Evolutionary conservation across 2,329 filamentous ascomycete species (phyloP).

Genomic region (Trichoderma oligosporum): DNA sequence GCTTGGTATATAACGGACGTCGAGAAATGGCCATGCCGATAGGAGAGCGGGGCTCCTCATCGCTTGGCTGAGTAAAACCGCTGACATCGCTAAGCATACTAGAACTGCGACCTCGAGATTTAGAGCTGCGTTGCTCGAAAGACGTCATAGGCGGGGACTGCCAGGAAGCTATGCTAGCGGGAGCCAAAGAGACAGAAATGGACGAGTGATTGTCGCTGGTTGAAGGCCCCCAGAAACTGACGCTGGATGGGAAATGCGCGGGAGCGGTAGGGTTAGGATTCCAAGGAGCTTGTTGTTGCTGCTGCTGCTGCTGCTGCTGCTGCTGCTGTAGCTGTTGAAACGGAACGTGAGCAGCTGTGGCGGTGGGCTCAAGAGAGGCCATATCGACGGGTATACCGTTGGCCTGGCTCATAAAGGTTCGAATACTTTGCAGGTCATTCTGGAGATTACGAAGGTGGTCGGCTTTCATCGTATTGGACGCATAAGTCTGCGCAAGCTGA

Average conservation of each 20-base stretch:
- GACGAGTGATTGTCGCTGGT: conserved; percentile 34
- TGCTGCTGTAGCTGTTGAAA: conserved; percentile 20
- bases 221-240: conserved; percentile 33
- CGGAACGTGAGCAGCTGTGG: not conserved
- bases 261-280: conserved; percentile 34
- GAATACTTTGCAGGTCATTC: conserved; percentile 33
- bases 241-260: conserved; percentile 32
- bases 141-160: conserved; percentile 39
- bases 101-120: conserved; percentile 56
- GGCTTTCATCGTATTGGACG: conserved; percentile 29
- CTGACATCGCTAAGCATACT: conserved; percentile 65
- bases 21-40: conserved; percentile 12
- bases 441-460: conserved; percentile 34
- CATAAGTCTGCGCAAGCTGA: conserved; percentile 40
- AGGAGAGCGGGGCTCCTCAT: conserved; percentile 41
- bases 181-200: conserved; percentile 30
- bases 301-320: conserved; percentile 22
- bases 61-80: conserved; percentile 62
- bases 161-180: conserved; percentile 32
- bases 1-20: conserved; percentile 18
- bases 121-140: conserved; percentile 36
- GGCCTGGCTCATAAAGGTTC: conserved; percentile 32
- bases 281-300: conserved; percentile 32
- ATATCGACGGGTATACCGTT: conserved; percentile 33
- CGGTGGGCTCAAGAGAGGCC: not conserved